Evolutionary conservation across 345 rosid species (phyloP).

Genomic region (Rhodomyrtus tomentosa): DNA sequence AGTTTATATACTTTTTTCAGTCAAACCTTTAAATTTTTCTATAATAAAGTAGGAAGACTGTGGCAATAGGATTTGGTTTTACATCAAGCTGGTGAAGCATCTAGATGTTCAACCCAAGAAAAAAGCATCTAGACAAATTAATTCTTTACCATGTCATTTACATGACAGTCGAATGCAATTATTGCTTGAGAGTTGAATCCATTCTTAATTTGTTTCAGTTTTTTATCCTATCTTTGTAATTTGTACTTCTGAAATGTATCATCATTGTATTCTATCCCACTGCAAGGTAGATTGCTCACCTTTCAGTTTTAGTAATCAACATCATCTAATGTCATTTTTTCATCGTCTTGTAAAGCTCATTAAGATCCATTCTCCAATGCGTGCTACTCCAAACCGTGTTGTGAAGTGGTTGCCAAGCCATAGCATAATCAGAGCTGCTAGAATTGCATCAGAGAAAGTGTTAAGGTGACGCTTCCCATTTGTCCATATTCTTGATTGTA

Average conservation of each 20-base stretch:
- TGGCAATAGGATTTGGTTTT: not conserved
- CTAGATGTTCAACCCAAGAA: not conserved
- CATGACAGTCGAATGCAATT: not conserved
- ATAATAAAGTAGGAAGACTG: not conserved
- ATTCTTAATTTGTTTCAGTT: not conserved
- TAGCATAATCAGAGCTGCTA: slow-evolving; percentile 56
- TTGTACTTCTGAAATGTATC: not conserved
- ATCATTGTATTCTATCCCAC: not conserved
- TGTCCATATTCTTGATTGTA: not conserved
- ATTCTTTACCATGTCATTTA: not conserved
- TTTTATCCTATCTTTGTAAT: not conserved
- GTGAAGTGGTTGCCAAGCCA: slow-evolving; percentile 69
- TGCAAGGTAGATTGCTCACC: not conserved
- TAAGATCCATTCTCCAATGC: slow-evolving; percentile 94
- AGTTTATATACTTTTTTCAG: not conserved
- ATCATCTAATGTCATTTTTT: not conserved
- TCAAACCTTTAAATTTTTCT: not conserved
- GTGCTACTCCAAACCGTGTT: slow-evolving; percentile 58
- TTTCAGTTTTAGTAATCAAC: not conserved
- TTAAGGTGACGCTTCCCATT: slow-evolving; percentile 37
- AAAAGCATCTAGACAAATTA: not conserved
- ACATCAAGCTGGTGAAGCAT: not conserved
- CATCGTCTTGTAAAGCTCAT: slow-evolving; percentile 44
- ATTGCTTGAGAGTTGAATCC: not conserved
- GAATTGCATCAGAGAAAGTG: slow-evolving; percentile 77